Evolutionary conservation across 768 basidiomycete genomes (phyloP), one percentile per base, ranked within the genome.

Genomic region (Russula sp.): DNA sequence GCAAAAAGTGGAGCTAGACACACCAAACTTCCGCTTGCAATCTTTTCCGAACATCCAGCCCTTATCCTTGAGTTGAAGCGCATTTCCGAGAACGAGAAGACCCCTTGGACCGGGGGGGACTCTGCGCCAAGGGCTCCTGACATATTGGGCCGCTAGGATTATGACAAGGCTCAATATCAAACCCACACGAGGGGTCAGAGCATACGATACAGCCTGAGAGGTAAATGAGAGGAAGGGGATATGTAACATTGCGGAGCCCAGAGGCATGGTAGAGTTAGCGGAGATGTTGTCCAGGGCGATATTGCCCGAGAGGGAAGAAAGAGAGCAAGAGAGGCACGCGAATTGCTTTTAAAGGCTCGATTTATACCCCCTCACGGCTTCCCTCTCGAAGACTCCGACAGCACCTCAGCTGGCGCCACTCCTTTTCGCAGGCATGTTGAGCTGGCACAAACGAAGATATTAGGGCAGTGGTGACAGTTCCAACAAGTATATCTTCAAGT

Each of bases 61-160:
- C 36, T 52, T 61, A 22, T 56, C 25, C 8, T 32, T 2, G 18
- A 61, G 42, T 14, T 38, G 41, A 29, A 57, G 42, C 2, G 32
- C 52, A 53, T 63, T 60, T 9, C 62, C 62, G n/a, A 63, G 38
- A 10, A 59, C 6, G 1, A 58, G 61, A 13, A 58, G 32, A 29
- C 61, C 61, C 10, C n/a, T 47, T 35, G 61, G 61, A 34, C 61
- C 58, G 6, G 45, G 50, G 1, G 61, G 58, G 8, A 63, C 35
- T 32, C 29, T 59, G 18, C 57, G 61, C 61, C 57, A 62, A 7
- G 61, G 57, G 22, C 56, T 62, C 42, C 42, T 59, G 0, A 11
- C 20, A n/a, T 51, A 60, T 7, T 6, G 34, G 16, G 35, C 48
- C 5, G 32, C 48, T 20, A 60, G 16, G 20, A 52, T 34, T 49